Percentiles rank a stretch among this genome's conserved stretches.
These are phyloP conservation scores for Neocallimastix lanati DNA, from an alignment of 192 early-diverging fungal species.

Conservation along the genomic window DNA sequence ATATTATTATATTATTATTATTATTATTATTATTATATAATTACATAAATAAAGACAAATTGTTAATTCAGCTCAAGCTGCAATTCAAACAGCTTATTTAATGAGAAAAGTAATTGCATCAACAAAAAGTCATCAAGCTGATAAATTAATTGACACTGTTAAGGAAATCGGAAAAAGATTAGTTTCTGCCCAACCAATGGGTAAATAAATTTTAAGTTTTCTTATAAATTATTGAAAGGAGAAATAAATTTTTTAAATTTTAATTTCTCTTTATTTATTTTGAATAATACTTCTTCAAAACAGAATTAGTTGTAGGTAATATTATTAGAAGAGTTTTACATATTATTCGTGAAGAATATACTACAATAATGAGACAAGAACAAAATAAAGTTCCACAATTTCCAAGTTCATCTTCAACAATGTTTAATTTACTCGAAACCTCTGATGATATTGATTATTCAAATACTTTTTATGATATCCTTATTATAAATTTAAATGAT, in stretches of 20 bases:
- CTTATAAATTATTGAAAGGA: too few species aligned
- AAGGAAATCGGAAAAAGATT: constrained; percentile 49
- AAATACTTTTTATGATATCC: neutral
- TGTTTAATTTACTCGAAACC: neutral
- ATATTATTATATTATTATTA: neutral
- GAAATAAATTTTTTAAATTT: too few species aligned
- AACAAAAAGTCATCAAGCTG: constrained; percentile 49
- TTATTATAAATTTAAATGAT: too few species aligned
- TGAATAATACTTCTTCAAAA: too few species aligned
- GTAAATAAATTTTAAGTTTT: constrained; percentile 13
- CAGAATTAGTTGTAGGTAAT: constrained; percentile 69
- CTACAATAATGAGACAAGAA: neutral
- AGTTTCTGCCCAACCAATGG: constrained; percentile 58
- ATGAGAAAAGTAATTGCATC: constrained; percentile 58
- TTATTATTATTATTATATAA: neutral
- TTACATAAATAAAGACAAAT: constrained; percentile 14
- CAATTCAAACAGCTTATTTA: constrained; percentile 49
- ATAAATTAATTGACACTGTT: constrained; percentile 36
- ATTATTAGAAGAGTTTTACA: constrained; percentile 65
- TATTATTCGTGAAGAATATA: constrained; percentile 59
- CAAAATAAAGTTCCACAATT: neutral
- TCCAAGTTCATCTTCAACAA: neutral
- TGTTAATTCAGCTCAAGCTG: constrained; percentile 15
- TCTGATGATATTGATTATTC: neutral
- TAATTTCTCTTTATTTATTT: too few species aligned